Evolutionary conservation across 371 early-diverging fungal genomes (phyloP), one percentile per base, ranked within the genome.

Genomic region (Choanephora cucurbitarum): DNA sequence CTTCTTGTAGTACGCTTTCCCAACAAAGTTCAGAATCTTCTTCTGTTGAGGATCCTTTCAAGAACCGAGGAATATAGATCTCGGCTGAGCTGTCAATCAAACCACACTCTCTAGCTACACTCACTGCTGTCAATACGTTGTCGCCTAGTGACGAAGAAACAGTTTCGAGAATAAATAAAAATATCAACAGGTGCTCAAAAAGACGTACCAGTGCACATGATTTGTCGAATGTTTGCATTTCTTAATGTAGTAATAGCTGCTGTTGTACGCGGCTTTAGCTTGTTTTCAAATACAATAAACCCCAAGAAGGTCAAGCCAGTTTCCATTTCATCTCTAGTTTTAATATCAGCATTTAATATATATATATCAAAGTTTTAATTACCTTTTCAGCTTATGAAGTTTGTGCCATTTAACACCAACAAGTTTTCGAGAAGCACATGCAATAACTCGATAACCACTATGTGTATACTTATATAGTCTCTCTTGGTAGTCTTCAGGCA

Each of bases 221-320:
- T 85, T 70, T 89, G 91, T 32, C 95, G 84, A 52, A 99, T 94
- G 19, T 83, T 83, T n/a, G 99, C 99, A 23, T 77, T 77, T 34
- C 84, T 83, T 18, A 99, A 83, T 22, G 88, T 89, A 23, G 82
- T 69, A n/a, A 99, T 85, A 0, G 95, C 93, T 1, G 84, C 71
- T 11, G 81, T 74, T 0, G 99, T 93, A 2, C 88, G 90, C 5
- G 89, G 85, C 68, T 99, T 99, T 18, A 99, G 79, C 75, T 95
- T 96, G 82, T 99, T 99, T 67, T 98, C 99, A 84, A 99, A 99
- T 17, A 99, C 85, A 52, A 99, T 84, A 58, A 99, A 94, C 1
- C 98, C 98, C 33, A 99, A 75, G 68, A 99, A 98, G 2, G 81
- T 77, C 55, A 99, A 70, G 11, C 89, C 90, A 7, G 65, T 74